A percentile compares a stretch with the other conserved stretches of the same genome.
These are phyloP conservation scores for Xylariaceae sp. DNA, from an alignment of 2,329 filamentous ascomycete genomes.

Conservation along the genomic window DNA sequence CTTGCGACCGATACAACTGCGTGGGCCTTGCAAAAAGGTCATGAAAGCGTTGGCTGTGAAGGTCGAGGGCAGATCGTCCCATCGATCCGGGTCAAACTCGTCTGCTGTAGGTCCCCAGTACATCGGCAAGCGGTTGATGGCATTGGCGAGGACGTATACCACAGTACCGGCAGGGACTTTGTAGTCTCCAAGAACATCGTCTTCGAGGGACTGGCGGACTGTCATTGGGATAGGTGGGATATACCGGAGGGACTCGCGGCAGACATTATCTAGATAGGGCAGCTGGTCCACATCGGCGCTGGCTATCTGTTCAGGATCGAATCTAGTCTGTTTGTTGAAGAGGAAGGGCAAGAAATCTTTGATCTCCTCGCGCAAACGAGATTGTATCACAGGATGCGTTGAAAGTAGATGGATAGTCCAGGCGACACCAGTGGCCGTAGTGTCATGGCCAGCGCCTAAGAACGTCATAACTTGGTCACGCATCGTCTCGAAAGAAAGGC, in stretches of 20 bases:
- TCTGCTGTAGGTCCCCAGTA: conserved; percentile 40
- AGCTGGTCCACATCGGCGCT: conserved; percentile 37
- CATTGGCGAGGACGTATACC: conserved; percentile 40
- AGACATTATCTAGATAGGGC: conserved; percentile 43
- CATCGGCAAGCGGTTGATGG: conserved; percentile 37
- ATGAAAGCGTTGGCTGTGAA: conserved; percentile 35
- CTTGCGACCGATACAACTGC: conserved; percentile 29
- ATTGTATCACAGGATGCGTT: conserved; percentile 37
- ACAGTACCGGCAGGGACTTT: conserved; percentile 40
- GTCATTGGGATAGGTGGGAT: conserved; percentile 45
- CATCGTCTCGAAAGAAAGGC: conserved; percentile 36
- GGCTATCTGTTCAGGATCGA: conserved; percentile 27
- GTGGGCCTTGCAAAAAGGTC: conserved; percentile 31
- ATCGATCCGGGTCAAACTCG: conserved; percentile 40
- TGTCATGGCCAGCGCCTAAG: conserved; percentile 41
- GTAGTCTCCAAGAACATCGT: conserved; percentile 38
- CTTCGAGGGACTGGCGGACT: conserved; percentile 38
- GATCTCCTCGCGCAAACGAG: conserved; percentile 38
- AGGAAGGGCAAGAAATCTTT: conserved; percentile 35
- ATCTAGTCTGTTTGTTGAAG: conserved; percentile 32
- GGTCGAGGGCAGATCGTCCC: conserved; percentile 35
- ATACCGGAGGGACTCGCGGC: conserved; percentile 43
- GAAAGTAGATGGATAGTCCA: conserved; percentile 41
- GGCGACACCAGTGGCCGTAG: conserved; percentile 40
- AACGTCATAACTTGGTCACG: conserved; percentile 39